Evolutionary conservation across 805 yeast species (phyloP), one percentile per base, ranked within the genome.

Genomic region (Candida xiaguanensis): DNA sequence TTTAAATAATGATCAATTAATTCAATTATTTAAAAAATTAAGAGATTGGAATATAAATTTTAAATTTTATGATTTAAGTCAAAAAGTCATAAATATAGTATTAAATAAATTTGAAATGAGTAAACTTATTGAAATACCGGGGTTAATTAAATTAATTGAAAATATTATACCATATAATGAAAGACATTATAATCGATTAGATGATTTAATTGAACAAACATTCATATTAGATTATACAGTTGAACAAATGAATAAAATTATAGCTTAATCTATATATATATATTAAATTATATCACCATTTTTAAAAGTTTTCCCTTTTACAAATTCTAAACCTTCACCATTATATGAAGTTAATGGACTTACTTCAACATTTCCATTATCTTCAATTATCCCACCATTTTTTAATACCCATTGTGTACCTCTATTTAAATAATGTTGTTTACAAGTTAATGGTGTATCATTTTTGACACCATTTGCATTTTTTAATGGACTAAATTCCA

Each of bases 21-120:
- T 73, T 30, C 55, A 67, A 9, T 59, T 93, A 17, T 74, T 93
- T 58, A 77, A 77, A 53, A 80, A 95, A 52, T 71, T 90, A 15
- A 77, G 97, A 51, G 95, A 88, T 56, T 93, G 99, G 99, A 93
- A 93, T 58, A 82, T 95, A 32, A 91, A 88, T 59, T 84, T 86
- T 38, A 78, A 80, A 53, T 80, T 87, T 26, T 86, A 86, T 53
- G 78, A 75, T 37, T 75, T 87, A 40, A 85, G 96, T 9, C 99
- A 91, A 61, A 80, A 78, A 42, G 63, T 89, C 30, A 70, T 91
- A 38, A 72, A 77, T 47, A 81, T 85, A 17, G 62, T 91, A 24
- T 64, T 93, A 43, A 61, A 65, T 30, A 69, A 67, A 34, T 77
- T 78, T 49, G 65, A 73, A 15, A 66, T 82, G 22, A 78, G 77